Evolutionary conservation across 495 filamentous ascomycete genomes (phyloP).

Genomic region (Neurospora sp.): DNA sequence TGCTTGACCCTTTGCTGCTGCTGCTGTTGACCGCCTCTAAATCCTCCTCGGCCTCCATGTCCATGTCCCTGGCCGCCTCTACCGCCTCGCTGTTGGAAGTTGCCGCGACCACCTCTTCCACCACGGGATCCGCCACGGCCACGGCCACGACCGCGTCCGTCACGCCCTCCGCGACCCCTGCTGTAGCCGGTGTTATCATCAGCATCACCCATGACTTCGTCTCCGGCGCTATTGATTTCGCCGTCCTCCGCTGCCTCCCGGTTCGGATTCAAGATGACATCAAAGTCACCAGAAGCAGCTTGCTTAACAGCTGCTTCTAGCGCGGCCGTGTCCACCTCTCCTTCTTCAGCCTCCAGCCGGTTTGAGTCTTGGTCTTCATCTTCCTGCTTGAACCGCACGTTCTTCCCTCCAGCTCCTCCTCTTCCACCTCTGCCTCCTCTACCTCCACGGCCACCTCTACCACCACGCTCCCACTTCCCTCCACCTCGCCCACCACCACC

Average conservation of each 20-base stretch:
- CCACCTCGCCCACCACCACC: neutral
- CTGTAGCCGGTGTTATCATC: neutral
- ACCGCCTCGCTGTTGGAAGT: neutral
- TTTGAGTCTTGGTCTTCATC: neutral
- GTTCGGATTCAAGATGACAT: neutral
- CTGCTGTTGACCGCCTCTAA: neutral
- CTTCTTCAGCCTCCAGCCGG: neutral
- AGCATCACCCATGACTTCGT: slow-evolving; percentile 3
- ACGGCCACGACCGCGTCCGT: neutral
- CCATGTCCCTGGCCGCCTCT: neutral
- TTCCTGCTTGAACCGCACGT: neutral
- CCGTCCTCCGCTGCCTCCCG: slow-evolving; percentile 11
- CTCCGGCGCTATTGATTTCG: slow-evolving; percentile 13
- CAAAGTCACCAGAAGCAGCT: neutral
- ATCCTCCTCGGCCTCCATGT: neutral
- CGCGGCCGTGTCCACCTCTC: slow-evolving; percentile 11
- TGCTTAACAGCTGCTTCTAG: neutral
- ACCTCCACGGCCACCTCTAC: slow-evolving; percentile 1
- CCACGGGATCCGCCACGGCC: neutral
- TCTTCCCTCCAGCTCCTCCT: slow-evolving; percentile 3
- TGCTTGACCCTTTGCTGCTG: neutral
- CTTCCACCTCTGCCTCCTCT: slow-evolving; percentile 1
- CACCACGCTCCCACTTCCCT: neutral
- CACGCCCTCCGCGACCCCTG: neutral
- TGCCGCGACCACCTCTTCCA: neutral